Evolutionary conservation across 805 yeast species (phyloP).

Genomic region (Metschnikowia koreensis): DNA sequence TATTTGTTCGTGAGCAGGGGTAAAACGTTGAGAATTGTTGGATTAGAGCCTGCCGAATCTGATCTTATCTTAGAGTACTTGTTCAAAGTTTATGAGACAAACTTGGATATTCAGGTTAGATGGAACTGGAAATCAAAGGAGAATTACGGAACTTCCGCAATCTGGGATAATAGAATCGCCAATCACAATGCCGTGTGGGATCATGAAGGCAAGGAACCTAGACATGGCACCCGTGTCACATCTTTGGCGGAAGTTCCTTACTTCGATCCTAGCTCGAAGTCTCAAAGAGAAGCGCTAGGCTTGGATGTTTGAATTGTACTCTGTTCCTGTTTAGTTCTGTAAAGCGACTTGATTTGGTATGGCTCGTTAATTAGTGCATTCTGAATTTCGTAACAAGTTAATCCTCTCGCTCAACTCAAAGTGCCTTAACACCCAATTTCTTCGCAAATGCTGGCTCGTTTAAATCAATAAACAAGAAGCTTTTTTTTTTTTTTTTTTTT

Average conservation of each 20-base stretch:
- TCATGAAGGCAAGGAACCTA: conserved; percentile 42
- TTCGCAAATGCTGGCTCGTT: too few relatives aligned
- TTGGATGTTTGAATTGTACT: conserved; percentile 10
- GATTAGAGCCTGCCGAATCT: conserved; percentile 29
- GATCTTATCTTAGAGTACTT: conserved; percentile 15
- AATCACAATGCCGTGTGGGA: conserved; percentile 55
- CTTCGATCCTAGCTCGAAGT: conserved; percentile 48
- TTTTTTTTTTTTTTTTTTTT: too few relatives aligned
- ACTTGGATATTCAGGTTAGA: conserved; percentile 48
- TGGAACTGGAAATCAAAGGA: conserved; percentile 20
- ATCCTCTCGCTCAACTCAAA: too few relatives aligned
- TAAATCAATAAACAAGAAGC: too few relatives aligned
- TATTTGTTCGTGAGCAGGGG: conserved; percentile 29
- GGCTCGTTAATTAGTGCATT: too few relatives aligned
- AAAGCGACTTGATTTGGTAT: too few relatives aligned
- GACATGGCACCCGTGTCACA: conserved; percentile 40
- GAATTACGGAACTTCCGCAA: conserved; percentile 49
- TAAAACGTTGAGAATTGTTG: conserved; percentile 31
- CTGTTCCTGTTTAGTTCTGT: too few relatives aligned
- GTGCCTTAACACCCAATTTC: too few relatives aligned
- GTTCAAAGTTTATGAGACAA: conserved; percentile 22
- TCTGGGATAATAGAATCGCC: conserved; percentile 61
- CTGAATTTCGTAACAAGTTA: too few relatives aligned
- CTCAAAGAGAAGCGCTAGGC: conserved; percentile 54
- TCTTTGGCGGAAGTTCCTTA: conserved; percentile 54